phyloP scores from a whole-genome alignment of 768 basidiomycete genomes.

The Cubamyces lactineus region DNA sequence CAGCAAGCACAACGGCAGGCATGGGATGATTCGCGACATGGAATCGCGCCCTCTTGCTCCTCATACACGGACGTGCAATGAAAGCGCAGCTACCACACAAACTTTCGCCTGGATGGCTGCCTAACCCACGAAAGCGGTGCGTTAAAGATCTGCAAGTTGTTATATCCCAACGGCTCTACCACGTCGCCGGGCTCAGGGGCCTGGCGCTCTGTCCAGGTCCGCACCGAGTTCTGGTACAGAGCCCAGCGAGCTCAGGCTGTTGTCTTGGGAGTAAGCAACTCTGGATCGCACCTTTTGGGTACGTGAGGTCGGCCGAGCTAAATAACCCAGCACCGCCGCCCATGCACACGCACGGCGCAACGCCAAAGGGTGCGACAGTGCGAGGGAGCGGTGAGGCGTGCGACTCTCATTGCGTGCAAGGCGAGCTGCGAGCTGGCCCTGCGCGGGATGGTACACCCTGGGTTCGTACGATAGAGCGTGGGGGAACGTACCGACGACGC shows the following conservation, averaged over 20 bases:
- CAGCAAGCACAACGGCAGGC: not conserved
- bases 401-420: constrained; percentile 1
- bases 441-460: not conserved
- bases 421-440: not conserved
- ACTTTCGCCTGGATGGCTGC: not conserved
- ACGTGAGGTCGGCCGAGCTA: no score
- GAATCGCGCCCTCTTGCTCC: not conserved
- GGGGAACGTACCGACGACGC: not conserved
- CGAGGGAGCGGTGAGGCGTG: not conserved
- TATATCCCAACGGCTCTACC: no score
- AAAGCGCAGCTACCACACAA: not conserved
- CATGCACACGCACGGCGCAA: not conserved
- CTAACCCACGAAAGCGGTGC: not conserved
- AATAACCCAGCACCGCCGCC: no score
- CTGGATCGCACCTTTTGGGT: no score
- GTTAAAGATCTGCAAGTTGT: not conserved
- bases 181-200: no score
- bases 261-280: no score
- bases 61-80: not conserved
- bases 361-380: no score
- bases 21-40: no score
- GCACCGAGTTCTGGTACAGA: no score
- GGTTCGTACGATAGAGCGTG: constrained; percentile 5
- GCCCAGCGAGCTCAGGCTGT: no score
- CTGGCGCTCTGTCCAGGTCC: no score